Conservation (phyloP, 2,329 filamentous ascomycete species). For the Colletotrichum gigasporum region DNA sequence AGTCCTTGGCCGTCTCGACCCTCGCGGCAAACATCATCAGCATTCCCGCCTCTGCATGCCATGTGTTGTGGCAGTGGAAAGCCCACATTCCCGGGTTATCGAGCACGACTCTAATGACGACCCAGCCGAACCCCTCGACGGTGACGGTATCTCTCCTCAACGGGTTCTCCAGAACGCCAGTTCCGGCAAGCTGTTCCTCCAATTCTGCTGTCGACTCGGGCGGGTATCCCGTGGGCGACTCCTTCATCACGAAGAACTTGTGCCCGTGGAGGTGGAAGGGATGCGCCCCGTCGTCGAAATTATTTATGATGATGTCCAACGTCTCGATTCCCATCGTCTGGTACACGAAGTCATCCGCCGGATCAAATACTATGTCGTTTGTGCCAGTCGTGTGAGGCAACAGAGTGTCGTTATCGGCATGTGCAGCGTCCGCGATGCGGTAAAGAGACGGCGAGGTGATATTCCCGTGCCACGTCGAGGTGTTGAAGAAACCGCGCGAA, state of each 20-base stretch:
- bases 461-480: constrained; percentile 56
- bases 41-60: constrained; percentile 68
- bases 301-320: constrained; percentile 43
- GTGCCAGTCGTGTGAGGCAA: constrained; percentile 34
- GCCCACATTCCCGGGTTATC: constrained; percentile 69
- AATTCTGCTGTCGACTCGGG: constrained; percentile 37
- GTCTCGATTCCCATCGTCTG: constrained; percentile 10
- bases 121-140: constrained; percentile 64
- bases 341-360: constrained; percentile 31
- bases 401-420: background rate
- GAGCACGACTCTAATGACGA: constrained; percentile 61
- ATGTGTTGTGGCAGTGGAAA: constrained; percentile 67
- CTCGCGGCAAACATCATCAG: constrained; percentile 64
- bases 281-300: constrained; percentile 45
- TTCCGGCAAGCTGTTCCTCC: constrained; percentile 33
- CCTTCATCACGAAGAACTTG: constrained; percentile 58
- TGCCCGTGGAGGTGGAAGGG: constrained; percentile 68
- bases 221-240: constrained; percentile 46
- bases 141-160: constrained; percentile 55
- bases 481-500: constrained; percentile 64
- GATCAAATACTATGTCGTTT: constrained; percentile 42
- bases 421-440: constrained; percentile 41
- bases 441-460: constrained; percentile 46
- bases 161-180: constrained; percentile 40
- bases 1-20: constrained; percentile 38